Conservation (phyloP, 805 yeast species). For the Candida krabiensis region DNA sequence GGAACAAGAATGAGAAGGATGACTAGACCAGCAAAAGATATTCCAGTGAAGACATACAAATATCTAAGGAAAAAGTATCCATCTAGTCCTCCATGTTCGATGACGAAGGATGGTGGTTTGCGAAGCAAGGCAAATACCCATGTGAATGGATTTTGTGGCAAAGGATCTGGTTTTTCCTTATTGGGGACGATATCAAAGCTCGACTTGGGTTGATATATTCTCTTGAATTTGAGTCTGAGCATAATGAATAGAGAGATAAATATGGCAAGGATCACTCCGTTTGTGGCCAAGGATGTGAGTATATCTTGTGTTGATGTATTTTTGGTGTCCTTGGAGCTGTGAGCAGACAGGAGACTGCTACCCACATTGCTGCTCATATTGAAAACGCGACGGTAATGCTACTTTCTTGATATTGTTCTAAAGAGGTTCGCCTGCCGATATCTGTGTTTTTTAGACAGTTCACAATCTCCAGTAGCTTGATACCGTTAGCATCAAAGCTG, state of each 20-base stretch:
- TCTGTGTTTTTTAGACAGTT: no score
- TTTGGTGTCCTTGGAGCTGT: constrained; percentile 27
- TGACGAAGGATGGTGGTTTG: constrained; percentile 71
- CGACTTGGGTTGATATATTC: constrained; percentile 85
- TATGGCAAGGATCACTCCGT: constrained; percentile 62
- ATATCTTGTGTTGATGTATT: constrained; percentile 72
- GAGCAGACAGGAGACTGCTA: no score
- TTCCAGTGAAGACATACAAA: constrained; percentile 52
- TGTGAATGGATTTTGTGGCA: constrained; percentile 63
- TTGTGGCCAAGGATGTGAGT: constrained; percentile 65
- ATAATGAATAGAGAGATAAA: constrained; percentile 65
- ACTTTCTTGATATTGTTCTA: no score
- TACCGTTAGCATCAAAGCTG: no score
- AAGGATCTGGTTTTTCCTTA: constrained; percentile 68
- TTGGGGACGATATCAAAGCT: constrained; percentile 56
- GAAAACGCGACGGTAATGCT: no score
- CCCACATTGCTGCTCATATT: no score
- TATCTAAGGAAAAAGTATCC: constrained; percentile 90
- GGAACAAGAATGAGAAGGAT: constrained; percentile 77
- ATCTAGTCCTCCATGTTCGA: constrained; percentile 90
- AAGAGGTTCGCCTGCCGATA: no score
- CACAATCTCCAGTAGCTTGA: no score
- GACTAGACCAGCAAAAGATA: constrained; percentile 57
- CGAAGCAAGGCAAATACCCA: constrained; percentile 69
- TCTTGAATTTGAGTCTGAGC: constrained; percentile 61